Evolutionary conservation across 2,329 filamentous ascomycete species (phyloP).

Genomic region (Hyphodiscus sp.): DNA sequence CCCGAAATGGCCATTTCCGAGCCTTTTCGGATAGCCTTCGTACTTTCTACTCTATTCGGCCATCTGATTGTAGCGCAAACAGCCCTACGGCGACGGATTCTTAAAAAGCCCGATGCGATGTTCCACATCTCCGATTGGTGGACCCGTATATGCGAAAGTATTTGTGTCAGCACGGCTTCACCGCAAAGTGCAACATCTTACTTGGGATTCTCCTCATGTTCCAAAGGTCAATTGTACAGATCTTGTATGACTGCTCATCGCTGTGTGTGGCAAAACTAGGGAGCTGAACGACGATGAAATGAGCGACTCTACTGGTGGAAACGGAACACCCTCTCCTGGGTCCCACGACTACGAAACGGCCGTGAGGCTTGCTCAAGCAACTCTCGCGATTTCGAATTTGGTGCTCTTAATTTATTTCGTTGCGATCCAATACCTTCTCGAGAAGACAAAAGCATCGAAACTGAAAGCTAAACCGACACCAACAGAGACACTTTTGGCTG

Average conservation of each 20-base stretch:
- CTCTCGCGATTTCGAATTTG: not conserved
- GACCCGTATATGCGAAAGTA: not conserved
- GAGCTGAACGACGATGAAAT: not conserved
- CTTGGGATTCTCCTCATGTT: not conserved
- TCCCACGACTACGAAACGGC: not conserved
- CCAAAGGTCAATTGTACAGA: too few relatives aligned
- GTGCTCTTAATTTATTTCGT: not conserved
- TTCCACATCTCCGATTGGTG: not conserved
- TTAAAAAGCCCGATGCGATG: not conserved
- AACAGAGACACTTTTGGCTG: constrained; percentile 2
- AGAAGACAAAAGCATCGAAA: not conserved
- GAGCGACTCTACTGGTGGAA: not conserved
- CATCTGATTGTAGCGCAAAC: too few relatives aligned
- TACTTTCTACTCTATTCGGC: too few relatives aligned
- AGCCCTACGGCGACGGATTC: not conserved
- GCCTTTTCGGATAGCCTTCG: too few relatives aligned
- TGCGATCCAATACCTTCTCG: not conserved
- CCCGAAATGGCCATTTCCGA: too few relatives aligned
- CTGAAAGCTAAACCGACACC: not conserved
- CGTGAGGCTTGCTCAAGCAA: not conserved
- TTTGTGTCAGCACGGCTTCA: not conserved
- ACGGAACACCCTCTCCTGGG: not conserved
- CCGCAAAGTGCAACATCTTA: not conserved
- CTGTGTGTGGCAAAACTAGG: too few relatives aligned
- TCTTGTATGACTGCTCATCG: too few relatives aligned